Conservation (phyloP, 495 filamentous ascomycete species). For the Neurospora tetraspora region DNA sequence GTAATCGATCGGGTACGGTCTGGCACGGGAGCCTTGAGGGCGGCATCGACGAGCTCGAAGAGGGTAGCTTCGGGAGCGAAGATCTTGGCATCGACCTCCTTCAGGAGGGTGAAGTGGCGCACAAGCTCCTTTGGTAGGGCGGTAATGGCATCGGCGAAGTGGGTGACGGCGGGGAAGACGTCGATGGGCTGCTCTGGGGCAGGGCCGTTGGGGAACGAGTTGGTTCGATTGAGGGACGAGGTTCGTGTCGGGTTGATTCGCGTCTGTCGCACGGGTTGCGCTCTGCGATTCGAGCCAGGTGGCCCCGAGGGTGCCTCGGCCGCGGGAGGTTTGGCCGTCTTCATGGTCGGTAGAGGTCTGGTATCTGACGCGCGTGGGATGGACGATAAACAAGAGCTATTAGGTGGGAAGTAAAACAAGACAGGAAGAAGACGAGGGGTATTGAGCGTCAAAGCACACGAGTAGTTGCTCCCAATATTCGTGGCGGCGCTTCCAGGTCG, state of each 20-base stretch:
- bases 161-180: conserved; percentile 85
- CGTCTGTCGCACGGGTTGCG: conserved; percentile 50
- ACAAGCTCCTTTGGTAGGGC: conserved; percentile 92
- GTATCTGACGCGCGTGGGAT: not conserved
- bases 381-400: not conserved
- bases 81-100: conserved; percentile 95
- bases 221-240: conserved; percentile 33
- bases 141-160: conserved; percentile 87
- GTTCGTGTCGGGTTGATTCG: conserved; percentile 44
- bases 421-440: not conserved
- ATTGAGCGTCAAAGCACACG: not conserved
- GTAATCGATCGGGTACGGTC: conserved; percentile 28
- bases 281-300: conserved; percentile 39
- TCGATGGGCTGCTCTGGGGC: conserved; percentile 41
- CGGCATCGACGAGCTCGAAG: conserved; percentile 55
- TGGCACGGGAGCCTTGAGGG: conserved; percentile 49
- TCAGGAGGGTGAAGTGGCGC: conserved; percentile 85
- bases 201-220: conserved; percentile 32
- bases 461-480: not conserved
- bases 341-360: conserved; percentile 27
- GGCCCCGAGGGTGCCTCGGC: conserved; percentile 21
- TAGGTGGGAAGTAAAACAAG: not conserved
- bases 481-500: not conserved
- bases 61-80: conserved; percentile 64
- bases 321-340: conserved; percentile 37